phyloP scores from a whole-genome alignment of 2,329 filamentous ascomycete genomes.

The Chaetothyriales sp. region DNA sequence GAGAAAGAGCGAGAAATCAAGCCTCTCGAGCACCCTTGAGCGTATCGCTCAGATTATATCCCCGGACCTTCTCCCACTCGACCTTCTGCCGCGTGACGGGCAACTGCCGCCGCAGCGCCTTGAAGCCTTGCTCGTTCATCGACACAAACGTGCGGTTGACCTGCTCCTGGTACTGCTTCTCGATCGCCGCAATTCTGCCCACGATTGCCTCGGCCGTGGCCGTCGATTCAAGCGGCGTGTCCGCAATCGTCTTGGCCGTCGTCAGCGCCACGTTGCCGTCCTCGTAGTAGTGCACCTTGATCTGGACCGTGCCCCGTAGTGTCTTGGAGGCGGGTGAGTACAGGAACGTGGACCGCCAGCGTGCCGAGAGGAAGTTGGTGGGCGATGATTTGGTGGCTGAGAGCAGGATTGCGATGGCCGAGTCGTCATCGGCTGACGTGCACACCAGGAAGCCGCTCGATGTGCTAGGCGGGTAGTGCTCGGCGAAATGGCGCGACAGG shows the following conservation, averaged over 20 bases:
- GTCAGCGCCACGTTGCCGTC: conserved; percentile 91
- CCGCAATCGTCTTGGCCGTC: conserved; percentile 52
- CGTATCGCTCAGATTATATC: conserved; percentile 60
- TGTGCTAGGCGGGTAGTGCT: conserved; percentile 75
- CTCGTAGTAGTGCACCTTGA: conserved; percentile 98
- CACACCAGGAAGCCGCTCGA: conserved; percentile 38
- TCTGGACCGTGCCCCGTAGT: conserved; percentile 69
- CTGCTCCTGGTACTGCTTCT: conserved; percentile 94
- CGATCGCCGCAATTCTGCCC: conserved; percentile 61
- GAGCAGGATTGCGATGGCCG: conserved; percentile 67
- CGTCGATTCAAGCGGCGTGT: conserved; percentile 4
- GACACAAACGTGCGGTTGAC: conserved; percentile 79
- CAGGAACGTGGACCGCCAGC: conserved; percentile 82
- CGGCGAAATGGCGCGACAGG: conserved; percentile 60
- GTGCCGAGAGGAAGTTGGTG: conserved; percentile 97
- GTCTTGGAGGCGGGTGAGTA: conserved; percentile 55
- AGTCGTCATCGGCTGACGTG: conserved; percentile 57
- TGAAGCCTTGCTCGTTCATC: conserved; percentile 89
- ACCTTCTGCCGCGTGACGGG: conserved; percentile 97
- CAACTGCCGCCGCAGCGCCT: conserved; percentile 77
- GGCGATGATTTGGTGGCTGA: conserved; percentile 96
- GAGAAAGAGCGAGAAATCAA: not conserved
- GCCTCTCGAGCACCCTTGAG: conserved; percentile 51
- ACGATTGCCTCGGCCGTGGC: conserved; percentile 55
- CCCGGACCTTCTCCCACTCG: conserved; percentile 96